A percentile compares a stretch with the other conserved stretches of the same genome.
Conservation (phyloP, 768 basidiomycete genomes). For the Coprinopsis sp. region DNA sequence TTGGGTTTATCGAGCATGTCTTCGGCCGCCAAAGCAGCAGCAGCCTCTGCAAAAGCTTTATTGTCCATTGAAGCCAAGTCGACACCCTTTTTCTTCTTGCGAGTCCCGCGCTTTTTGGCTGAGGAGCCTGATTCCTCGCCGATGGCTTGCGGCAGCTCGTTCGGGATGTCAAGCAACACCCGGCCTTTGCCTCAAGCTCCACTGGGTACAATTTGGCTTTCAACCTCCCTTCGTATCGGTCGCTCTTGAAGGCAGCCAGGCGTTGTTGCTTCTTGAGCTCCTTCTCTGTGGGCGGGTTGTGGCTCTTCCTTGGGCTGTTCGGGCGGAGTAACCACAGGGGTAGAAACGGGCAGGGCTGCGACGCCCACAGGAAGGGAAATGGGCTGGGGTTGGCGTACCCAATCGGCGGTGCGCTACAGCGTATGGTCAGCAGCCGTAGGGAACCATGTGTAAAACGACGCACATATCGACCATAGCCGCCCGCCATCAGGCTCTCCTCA, state of each 20-base stretch:
- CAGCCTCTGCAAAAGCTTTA: constrained; percentile 19
- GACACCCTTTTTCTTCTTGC: constrained; percentile 48
- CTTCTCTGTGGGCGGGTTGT: constrained; percentile 41
- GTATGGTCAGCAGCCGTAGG: constrained; percentile 2
- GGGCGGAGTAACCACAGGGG: constrained; percentile 36
- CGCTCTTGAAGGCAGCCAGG: constrained; percentile 60
- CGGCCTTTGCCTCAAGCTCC: constrained; percentile 67
- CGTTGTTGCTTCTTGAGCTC: constrained; percentile 65
- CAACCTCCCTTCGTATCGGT: constrained; percentile 26
- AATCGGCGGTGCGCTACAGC: constrained; percentile 52
- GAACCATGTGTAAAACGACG: constrained; percentile 20
- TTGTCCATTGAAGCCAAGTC: constrained; percentile 32
- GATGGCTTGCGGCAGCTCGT: constrained; percentile 30
- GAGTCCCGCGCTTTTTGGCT: constrained; percentile 35
- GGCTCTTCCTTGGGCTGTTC: constrained; percentile 37
- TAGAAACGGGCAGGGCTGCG: constrained; percentile 36
- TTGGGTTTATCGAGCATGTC: constrained; percentile 49
- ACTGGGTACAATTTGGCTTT: constrained; percentile 53
- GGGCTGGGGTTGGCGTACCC: constrained; percentile 54
- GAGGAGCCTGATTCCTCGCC: constrained; percentile 27
- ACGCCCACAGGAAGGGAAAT: constrained; percentile 36
- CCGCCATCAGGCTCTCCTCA: constrained; percentile 79
- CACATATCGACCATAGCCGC: constrained; percentile 75
- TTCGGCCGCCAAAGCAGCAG: constrained; percentile 19
- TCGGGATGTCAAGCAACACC: constrained; percentile 56